A percentile compares a stretch with the other conserved stretches of the same genome.
Evolutionary conservation across 1,284 basidiomycete species (phyloP).

Genomic region (Porodaedalea pini): DNA sequence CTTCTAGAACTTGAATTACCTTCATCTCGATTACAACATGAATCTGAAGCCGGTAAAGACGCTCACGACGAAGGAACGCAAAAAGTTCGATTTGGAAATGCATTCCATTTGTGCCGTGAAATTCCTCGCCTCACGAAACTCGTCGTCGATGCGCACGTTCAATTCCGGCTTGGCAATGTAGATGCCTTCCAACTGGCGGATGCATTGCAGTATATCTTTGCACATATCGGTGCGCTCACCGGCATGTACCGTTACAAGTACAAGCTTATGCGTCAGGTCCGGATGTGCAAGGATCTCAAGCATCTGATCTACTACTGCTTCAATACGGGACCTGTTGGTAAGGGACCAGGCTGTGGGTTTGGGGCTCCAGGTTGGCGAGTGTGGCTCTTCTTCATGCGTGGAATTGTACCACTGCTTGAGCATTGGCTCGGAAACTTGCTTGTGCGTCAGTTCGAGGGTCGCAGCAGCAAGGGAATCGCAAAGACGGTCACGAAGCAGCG

Average conservation of each 20-base stretch:
- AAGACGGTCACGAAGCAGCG: conserved; percentile 99
- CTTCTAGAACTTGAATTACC: conserved; percentile 86
- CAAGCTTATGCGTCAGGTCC: conserved; percentile 99
- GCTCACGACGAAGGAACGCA: conserved; percentile 97
- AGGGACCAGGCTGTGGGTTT: conserved; percentile 98
- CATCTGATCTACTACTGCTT: conserved; percentile 97
- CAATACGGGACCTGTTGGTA: conserved; percentile 99
- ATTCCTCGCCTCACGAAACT: conserved; percentile 97
- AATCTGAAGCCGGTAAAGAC: conserved; percentile 99
- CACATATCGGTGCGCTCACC: conserved; percentile 95
- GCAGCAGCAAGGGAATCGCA: conserved; percentile 93
- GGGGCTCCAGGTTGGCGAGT: conserved; percentile 99
- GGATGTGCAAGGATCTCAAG: conserved; percentile 99
- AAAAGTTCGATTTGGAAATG: conserved; percentile 99
- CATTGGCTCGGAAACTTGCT: conserved; percentile 97
- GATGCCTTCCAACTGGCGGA: conserved; percentile 99
- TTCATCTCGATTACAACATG: conserved; percentile 93
- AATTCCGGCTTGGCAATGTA: conserved; percentile 97
- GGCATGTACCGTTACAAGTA: conserved; percentile 99
- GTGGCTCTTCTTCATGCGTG: conserved; percentile 99
- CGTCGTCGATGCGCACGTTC: conserved; percentile 97
- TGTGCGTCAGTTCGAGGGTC: conserved; percentile 96
- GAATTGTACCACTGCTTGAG: conserved; percentile 96
- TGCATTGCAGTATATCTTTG: conserved; percentile 97
- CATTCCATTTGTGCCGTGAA: conserved; percentile 97